These are phyloP conservation scores for Oenanthe sinensis DNA, from an alignment of 129 eudicot genomes.

Conservation along the genomic window DNA sequence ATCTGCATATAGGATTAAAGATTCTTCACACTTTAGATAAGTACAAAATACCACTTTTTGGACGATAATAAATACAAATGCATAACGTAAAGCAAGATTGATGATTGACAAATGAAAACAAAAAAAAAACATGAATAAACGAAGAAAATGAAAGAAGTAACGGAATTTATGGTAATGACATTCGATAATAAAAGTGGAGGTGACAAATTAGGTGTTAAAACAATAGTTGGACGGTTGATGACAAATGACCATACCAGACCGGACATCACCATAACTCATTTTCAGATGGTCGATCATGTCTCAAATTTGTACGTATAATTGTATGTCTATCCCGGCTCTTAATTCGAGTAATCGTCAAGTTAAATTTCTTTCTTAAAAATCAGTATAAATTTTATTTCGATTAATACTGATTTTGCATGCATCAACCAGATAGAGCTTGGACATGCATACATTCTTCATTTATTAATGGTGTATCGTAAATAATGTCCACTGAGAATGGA, in stretches of 20 bases:
- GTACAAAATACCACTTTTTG: conserved; percentile 3
- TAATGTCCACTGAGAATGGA: background rate
- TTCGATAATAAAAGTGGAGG: background rate
- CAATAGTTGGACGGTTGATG: background rate
- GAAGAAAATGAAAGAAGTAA: background rate
- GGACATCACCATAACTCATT: background rate
- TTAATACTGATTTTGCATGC: background rate
- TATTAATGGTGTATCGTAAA: background rate
- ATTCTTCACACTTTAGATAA: background rate
- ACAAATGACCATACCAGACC: background rate
- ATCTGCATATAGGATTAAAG: background rate
- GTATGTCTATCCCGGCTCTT: background rate
- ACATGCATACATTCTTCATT: too few relatives aligned
- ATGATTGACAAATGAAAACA: background rate
- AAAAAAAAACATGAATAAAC: background rate
- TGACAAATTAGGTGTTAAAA: conserved; percentile 3
- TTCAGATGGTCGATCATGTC: background rate
- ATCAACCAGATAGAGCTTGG: background rate
- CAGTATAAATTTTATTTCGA: too few relatives aligned
- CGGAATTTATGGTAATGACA: background rate
- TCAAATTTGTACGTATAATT: background rate
- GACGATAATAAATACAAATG: background rate
- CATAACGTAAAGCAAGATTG: background rate
- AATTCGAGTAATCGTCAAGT: background rate
- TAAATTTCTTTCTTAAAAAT: too few relatives aligned